Conservation (phyloP, 2,329 filamentous ascomycete species). For the Colletotrichum nymphaeae region DNA sequence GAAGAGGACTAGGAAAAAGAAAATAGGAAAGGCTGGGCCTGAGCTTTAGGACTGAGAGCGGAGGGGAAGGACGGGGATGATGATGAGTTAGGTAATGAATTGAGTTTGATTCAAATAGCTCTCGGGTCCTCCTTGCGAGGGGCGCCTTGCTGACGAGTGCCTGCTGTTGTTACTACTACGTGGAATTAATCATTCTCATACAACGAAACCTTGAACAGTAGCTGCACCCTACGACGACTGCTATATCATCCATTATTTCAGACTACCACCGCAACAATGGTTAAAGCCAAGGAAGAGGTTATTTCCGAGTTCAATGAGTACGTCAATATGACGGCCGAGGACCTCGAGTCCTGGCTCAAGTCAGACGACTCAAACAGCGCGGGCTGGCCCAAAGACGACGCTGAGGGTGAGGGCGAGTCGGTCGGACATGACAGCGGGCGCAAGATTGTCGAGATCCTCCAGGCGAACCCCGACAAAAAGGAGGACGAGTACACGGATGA, state of each 20-base stretch:
- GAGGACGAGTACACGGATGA: conserved; percentile 67
- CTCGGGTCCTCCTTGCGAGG: not conserved
- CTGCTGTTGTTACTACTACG: not conserved
- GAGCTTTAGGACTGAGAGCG: not conserved
- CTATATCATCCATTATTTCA: not conserved
- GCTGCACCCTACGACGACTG: not conserved
- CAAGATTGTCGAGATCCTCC: conserved; percentile 72
- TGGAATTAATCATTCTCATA: no score
- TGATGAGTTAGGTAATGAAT: not conserved
- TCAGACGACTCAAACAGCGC: conserved; percentile 66
- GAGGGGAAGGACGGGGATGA: not conserved
- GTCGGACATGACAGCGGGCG: conserved; percentile 73
- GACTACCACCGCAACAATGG: conserved; percentile 19
- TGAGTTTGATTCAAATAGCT: conserved; percentile 34
- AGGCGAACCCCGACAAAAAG: conserved; percentile 69
- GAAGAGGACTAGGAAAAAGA: not conserved
- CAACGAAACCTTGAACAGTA: not conserved
- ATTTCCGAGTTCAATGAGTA: conserved; percentile 72
- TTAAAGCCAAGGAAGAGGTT: conserved; percentile 44
- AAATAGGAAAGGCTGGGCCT: not conserved
- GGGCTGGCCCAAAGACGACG: conserved; percentile 70
- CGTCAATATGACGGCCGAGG: conserved; percentile 73
- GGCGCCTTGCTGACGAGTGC: no score
- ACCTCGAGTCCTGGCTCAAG: conserved; percentile 72
- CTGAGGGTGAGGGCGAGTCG: conserved; percentile 66